Conservation (phyloP, 805 yeast species). For the Sugiyamaella floridensis region DNA sequence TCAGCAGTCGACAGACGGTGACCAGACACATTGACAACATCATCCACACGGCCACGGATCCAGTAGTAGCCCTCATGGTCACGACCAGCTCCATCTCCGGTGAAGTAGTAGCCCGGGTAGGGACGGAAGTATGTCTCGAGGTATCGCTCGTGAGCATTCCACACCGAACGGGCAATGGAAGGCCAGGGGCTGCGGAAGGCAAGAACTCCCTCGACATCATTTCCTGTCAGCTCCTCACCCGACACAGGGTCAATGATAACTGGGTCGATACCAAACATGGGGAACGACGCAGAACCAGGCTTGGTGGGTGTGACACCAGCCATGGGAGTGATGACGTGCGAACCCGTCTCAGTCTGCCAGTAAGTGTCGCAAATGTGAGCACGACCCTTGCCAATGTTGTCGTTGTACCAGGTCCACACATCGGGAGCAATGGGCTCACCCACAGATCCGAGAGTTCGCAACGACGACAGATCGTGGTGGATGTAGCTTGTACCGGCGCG, state of each 20-base stretch:
- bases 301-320: conserved; percentile 93
- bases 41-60: conserved; percentile 98
- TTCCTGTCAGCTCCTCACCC: conserved; percentile 76
- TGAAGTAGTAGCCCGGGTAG: conserved; percentile 87
- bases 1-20: conserved; percentile 96
- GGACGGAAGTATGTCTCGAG: conserved; percentile 89
- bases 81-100: conserved; percentile 98
- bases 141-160: conserved; percentile 78
- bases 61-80: conserved; percentile 94
- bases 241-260: conserved; percentile 86
- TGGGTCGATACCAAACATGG: conserved; percentile 91
- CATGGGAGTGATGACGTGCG: conserved; percentile 87
- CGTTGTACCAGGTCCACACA: conserved; percentile 94
- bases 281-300: conserved; percentile 95
- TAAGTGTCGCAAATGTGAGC: conserved; percentile 91
- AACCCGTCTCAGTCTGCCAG: conserved; percentile 98
- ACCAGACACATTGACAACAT: conserved; percentile 94
- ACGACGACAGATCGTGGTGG: conserved; percentile 65
- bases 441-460: conserved; percentile 86
- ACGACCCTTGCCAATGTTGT: conserved; percentile 74
- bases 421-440: conserved; percentile 97
- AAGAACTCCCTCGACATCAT: conserved; percentile 92
- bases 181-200: conserved; percentile 94
- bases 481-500: conserved; percentile 79
- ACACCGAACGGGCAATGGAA: conserved; percentile 95